Conservation (phyloP, 2,329 filamentous ascomycete genomes). For the Seiridium unicorne region DNA sequence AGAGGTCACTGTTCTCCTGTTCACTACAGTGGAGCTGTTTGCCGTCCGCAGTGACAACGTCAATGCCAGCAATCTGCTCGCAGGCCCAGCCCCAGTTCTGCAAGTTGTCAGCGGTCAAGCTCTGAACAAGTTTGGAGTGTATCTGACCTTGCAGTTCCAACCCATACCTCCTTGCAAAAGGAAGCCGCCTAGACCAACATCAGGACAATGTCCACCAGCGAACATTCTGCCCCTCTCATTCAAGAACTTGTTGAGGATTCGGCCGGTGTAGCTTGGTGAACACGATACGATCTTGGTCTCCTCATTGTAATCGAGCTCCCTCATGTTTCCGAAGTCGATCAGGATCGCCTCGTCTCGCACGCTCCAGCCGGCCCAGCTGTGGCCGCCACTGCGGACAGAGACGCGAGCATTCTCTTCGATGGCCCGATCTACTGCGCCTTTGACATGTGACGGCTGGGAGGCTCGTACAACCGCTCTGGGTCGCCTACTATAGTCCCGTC, state of each 20-base stretch:
- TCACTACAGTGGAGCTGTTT: conserved; percentile 32
- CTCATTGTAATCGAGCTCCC: conserved; percentile 35
- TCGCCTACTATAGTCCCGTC: conserved; percentile 26
- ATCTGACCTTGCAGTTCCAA: conserved; percentile 51
- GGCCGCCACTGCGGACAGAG: conserved; percentile 47
- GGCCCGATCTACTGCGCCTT: conserved; percentile 37
- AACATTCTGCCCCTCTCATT: conserved; percentile 42
- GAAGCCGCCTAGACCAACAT: conserved; percentile 56
- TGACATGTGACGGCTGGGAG: conserved; percentile 32
- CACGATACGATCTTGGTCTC: conserved; percentile 35
- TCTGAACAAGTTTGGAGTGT: background rate
- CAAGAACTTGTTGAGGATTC: conserved; percentile 38
- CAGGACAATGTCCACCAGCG: conserved; percentile 53
- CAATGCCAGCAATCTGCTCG: conserved; percentile 41
- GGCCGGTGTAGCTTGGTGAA: conserved; percentile 47
- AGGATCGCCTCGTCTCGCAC: conserved; percentile 44
- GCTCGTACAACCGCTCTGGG: conserved; percentile 42
- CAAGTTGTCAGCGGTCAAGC: background rate
- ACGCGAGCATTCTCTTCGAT: conserved; percentile 32
- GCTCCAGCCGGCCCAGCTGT: conserved; percentile 49
- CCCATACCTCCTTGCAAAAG: conserved; percentile 57
- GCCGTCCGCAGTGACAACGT: conserved; percentile 46
- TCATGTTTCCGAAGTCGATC: conserved; percentile 31
- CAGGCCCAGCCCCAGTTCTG: conserved; percentile 57
- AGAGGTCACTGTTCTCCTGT: conserved; percentile 41